Evolutionary conservation across 2,329 filamentous ascomycete species (phyloP), one percentile per base, ranked within the genome.

Genomic region (Colletotrichum sp.): DNA sequence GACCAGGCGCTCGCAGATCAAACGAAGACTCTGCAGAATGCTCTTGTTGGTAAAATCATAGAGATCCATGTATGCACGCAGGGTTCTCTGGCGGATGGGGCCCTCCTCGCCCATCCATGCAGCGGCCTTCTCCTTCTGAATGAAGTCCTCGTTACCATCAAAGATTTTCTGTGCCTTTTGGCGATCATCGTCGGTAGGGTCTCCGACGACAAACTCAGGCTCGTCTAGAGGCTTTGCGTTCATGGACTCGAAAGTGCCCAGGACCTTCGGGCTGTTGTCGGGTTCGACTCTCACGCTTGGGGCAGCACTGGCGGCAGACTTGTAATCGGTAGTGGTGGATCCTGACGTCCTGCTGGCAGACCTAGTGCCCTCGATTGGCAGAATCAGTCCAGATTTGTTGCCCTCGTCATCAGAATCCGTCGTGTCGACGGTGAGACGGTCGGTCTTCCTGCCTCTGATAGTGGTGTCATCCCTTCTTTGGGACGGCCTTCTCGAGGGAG

Each of bases 31-130:
- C 49, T 90, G 89, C 18, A 99, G 89, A 64, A 99, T 93, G 83
- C 95, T 98, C 81, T 94, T 89, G 80, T 94, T 93, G 9, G 91
- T 88, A 87, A 97, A 99, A 82, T 98, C 94, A 83, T 96, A 98
- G 13, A 98, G 88, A 77, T 95, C 93, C 94, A 99, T 98, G 84
- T 98, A 99, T 1, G 96, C 96, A 78, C 87, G 86, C 26, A 93
- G 82, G 1, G 90, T 92, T 26, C 91, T 87, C 80, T 92, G 89
- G 18, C 91, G 88, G 36, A 92, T 85, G 3, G 87, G 87, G 1
- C 91, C 91, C 77, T 93, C 92, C 80, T 97, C 95, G 79, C 97
- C 97, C 85, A 98, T 93, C 93, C 95, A 98, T 32, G 95, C 91
- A 30, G 96, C 96, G 18, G 96, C 95, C 82, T 94, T 93, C 36